phyloP scores from a whole-genome alignment of 2,329 filamentous ascomycete species.

The Diaporthe eres region DNA sequence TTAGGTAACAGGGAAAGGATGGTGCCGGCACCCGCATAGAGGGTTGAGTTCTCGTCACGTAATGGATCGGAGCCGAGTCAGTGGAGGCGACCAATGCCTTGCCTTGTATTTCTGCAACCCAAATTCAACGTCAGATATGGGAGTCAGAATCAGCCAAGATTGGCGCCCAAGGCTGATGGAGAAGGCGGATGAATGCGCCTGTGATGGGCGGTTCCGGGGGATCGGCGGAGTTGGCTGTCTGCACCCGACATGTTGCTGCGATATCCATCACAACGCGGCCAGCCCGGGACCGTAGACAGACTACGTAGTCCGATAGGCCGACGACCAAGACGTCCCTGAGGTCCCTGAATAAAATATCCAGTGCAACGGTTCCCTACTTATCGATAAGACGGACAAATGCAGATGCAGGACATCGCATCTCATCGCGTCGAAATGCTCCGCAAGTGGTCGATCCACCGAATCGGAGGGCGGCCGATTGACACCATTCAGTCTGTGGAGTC shows the following conservation, averaged over 20 bases:
- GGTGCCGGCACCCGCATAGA: conserved; percentile 48
- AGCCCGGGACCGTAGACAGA: not conserved
- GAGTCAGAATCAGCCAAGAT: conserved; percentile 26
- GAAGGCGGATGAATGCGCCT: conserved; percentile 20
- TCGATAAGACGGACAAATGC: conserved; percentile 29
- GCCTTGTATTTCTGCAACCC: conserved; percentile 37
- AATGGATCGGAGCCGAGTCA: conserved; percentile 59
- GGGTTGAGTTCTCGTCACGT: conserved; percentile 62
- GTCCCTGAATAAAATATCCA: conserved; percentile 4
- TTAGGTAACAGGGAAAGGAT: conserved; percentile 64
- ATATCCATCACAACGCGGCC: conserved; percentile 4
- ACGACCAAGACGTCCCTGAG: not conserved
- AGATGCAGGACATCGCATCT: conserved; percentile 35
- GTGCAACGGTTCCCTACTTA: conserved; percentile 24
- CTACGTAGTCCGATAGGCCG: conserved; percentile 1
- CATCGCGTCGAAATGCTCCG: conserved; percentile 19
- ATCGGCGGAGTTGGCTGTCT: not conserved
- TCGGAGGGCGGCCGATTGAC: conserved; percentile 34
- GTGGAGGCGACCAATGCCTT: conserved; percentile 40
- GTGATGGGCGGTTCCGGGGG: conserved; percentile 3
- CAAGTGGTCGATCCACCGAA: conserved; percentile 37
- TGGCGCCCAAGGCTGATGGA: conserved; percentile 19
- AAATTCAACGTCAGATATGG: conserved; percentile 35
- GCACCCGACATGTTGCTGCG: not conserved
- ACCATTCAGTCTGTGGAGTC: not conserved